Percentiles rank a stretch among this genome's conserved stretches.
Evolutionary conservation across 768 basidiomycete species (phyloP).

Genomic region (Paxillus rubicundulus): DNA sequence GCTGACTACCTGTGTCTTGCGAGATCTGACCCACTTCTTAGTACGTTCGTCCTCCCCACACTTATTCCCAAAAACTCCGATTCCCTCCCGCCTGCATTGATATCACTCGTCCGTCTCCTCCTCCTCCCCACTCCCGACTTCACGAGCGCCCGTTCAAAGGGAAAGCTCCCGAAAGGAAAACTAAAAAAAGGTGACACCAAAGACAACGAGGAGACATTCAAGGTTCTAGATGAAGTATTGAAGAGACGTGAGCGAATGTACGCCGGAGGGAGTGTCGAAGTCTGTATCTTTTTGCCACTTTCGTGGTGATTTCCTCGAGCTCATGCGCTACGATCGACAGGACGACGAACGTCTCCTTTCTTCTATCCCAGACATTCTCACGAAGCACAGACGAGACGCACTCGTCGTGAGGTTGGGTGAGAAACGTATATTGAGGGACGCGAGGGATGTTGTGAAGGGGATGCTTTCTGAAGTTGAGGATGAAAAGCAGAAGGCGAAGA

Average conservation of each 20-base stretch:
- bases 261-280: conserved; percentile 40
- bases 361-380: conserved; percentile 20
- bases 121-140: conserved; percentile 56
- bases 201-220: conserved; percentile 34
- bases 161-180: conserved; percentile 73
- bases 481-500: conserved; percentile 2
- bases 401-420: conserved; percentile 76
- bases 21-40: neutral
- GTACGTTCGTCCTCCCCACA: conserved; percentile 12
- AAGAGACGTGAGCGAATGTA: conserved; percentile 46
- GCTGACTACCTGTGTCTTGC: conserved; percentile 1
- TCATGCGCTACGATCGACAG: conserved; percentile 27
- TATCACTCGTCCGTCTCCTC: conserved; percentile 67
- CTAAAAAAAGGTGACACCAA: conserved; percentile 6
- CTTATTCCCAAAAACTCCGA: conserved; percentile 56
- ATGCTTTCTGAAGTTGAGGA: conserved; percentile 8
- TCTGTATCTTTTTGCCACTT: conserved; percentile 9
- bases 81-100: conserved; percentile 53
- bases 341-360: conserved; percentile 49
- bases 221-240: conserved; percentile 49
- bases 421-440: conserved; percentile 57
- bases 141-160: conserved; percentile 55
- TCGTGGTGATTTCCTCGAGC: neutral
- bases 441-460: conserved; percentile 17
- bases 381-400: conserved; percentile 56